phyloP scores from a whole-genome alignment of 108 stramenopile genomes.

The Nitzschia inconspicua region DNA sequence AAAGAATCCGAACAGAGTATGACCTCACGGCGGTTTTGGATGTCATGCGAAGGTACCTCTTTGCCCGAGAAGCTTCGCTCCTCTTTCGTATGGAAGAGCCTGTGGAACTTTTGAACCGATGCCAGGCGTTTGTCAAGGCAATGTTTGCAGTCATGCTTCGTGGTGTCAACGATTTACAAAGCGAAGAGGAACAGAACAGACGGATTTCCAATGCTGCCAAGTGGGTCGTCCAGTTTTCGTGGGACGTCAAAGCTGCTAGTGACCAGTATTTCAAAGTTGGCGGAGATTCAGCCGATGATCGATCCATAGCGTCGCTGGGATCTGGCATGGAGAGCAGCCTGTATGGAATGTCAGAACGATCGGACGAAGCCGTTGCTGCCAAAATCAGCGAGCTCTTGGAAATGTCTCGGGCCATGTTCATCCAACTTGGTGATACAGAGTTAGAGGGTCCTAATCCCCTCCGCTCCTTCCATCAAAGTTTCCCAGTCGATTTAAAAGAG shows the following conservation, averaged over 20 bases:
- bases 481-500: conserved; percentile 48
- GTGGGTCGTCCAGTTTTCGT: conserved; percentile 69
- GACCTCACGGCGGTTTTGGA: conserved; percentile 46
- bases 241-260: conserved; percentile 62
- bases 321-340: no score
- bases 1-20: conserved; percentile 38
- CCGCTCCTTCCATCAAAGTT: conserved; percentile 22
- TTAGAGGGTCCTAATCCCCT: conserved; percentile 43
- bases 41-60: conserved; percentile 61
- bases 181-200: conserved; percentile 21
- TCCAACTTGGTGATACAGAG: conserved; percentile 55
- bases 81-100: conserved; percentile 62
- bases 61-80: conserved; percentile 57
- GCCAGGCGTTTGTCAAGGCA: conserved; percentile 46
- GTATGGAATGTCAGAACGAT: no score
- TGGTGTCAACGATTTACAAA: conserved; percentile 8
- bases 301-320: background rate
- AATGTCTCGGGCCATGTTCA: conserved; percentile 59
- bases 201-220: conserved; percentile 43
- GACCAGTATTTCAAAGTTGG: conserved; percentile 3
- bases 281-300: background rate
- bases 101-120: conserved; percentile 50
- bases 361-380: conserved; percentile 41
- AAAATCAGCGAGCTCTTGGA: conserved; percentile 65
- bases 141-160: conserved; percentile 38